Base-by-base conservation (phyloP, 331 rosid genomes). In the Cydonia oblonga region DNA sequence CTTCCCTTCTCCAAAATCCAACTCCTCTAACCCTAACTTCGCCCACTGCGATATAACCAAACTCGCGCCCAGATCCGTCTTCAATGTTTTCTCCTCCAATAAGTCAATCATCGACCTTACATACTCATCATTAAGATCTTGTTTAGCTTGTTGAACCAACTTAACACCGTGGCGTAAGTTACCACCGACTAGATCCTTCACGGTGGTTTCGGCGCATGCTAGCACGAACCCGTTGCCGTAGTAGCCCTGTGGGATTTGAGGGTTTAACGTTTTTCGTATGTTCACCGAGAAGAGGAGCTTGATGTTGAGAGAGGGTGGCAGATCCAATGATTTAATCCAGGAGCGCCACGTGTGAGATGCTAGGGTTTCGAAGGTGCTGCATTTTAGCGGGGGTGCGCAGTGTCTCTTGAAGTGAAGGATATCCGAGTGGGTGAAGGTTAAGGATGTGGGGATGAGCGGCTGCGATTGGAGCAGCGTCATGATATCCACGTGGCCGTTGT, bases 271-370 rank as follows among this genome's bases (percentile, higher is more conserved):
- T 32, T 53, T 63, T 0, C 98, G 78, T 23, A 93, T 46, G 64
- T 85, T 93, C 28, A 89, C 84, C 0, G 97, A 89, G 83, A 93
- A 93, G 6, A 93, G 95, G 7, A 93, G 85, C 79, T 93, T 93
- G 11, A 81, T 87, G 0, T 22, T 29, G 11, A 74, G 79, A 0
- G 72, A 69, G 4, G 88, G 85, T 0, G 82, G 22, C 7, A 76
- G 64, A 49, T 81, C 75, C 12, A 89, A 75, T 3, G 96, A 83
- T 22, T 81, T 70, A 60, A 90, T 81, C 98, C 98, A 93, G 7
- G 90, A 86, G 26, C 96, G 92, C 98, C 98, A 93, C 58, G 95
- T 90, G 86, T 93, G 98, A 0, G 97, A 73, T 0, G 98, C 97
- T 0, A 90, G 72, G 42, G 85, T 86, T 74, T 93, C 97, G 28